A percentile compares a stretch with the other conserved stretches of the same genome.
These are phyloP conservation scores for Xylaria cubensis DNA, from an alignment of 495 filamentous ascomycete genomes.

Conservation along the genomic window DNA sequence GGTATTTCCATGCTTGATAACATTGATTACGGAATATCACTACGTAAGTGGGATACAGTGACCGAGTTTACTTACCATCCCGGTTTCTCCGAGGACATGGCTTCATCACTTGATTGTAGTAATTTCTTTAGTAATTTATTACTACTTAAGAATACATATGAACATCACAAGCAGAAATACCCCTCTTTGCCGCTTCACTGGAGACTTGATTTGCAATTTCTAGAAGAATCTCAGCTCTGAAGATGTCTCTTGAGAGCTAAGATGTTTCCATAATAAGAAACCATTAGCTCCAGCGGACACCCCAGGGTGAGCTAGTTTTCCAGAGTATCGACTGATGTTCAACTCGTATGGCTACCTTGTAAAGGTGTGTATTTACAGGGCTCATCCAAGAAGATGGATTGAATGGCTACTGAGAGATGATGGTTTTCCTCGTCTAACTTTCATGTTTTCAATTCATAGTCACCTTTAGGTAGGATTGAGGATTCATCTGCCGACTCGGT, in stretches of 20 bases:
- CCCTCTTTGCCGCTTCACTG: slow-evolving; percentile 35
- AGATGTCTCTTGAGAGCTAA: too few relatives aligned
- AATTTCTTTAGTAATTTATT: not conserved
- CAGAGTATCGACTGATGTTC: not conserved
- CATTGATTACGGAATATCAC: slow-evolving; percentile 47
- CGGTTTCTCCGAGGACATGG: not conserved
- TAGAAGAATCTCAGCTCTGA: too few relatives aligned
- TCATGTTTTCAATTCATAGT: not conserved
- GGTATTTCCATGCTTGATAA: slow-evolving; percentile 73
- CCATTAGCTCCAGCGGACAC: too few relatives aligned
- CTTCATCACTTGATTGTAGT: not conserved
- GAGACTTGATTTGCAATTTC: too few relatives aligned
- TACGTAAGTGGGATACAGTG: slow-evolving; percentile 8
- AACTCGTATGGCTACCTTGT: not conserved
- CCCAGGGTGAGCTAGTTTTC: slow-evolving; percentile 47
- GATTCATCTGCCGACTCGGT: not conserved
- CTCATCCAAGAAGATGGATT: slow-evolving; percentile 60
- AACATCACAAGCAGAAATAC: slow-evolving; percentile 57
- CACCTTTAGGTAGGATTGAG: not conserved
- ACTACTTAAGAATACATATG: not conserved
- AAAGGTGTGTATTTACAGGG: slow-evolving; percentile 73
- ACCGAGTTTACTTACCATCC: not conserved
- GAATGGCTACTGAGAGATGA: not conserved
- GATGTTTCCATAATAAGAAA: too few relatives aligned
- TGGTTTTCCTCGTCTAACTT: not conserved